phyloP scores from a whole-genome alignment of 1,284 basidiomycete genomes.

The Malassezia cuniculi region DNA sequence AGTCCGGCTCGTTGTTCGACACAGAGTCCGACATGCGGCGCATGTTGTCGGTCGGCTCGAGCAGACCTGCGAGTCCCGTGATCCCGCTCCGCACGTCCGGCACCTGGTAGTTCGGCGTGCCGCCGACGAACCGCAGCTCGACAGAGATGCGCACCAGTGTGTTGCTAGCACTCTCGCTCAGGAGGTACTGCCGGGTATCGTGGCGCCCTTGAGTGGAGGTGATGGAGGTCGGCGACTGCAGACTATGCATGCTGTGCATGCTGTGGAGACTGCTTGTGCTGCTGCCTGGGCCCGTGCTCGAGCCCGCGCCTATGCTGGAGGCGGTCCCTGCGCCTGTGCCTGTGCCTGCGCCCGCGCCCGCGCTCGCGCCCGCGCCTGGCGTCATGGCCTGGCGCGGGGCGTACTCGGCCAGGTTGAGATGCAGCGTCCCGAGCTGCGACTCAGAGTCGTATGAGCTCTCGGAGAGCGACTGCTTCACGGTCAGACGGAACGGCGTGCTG shows the following conservation, averaged over 20 bases:
- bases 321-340: too few species aligned
- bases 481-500: neutral
- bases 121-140: slow-evolving; percentile 53
- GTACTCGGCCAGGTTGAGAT: slow-evolving; percentile 64
- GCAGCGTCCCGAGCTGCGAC: slow-evolving; percentile 53
- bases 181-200: slow-evolving; percentile 58
- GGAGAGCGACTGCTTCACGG: too few species aligned
- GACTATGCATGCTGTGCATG: slow-evolving; percentile 15
- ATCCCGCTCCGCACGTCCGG: slow-evolving; percentile 43
- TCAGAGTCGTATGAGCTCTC: too few species aligned
- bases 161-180: slow-evolving; percentile 64
- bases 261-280: slow-evolving; percentile 20
- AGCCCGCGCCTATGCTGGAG: slow-evolving; percentile 22
- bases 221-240: slow-evolving; percentile 16
- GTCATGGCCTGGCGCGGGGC: slow-evolving; percentile 48
- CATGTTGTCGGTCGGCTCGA: neutral
- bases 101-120: slow-evolving; percentile 53
- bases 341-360: too few species aligned
- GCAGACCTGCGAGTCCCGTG: slow-evolving; percentile 10
- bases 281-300: slow-evolving; percentile 23
- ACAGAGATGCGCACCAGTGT: slow-evolving; percentile 60
- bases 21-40: neutral
- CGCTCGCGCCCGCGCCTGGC: too few species aligned
- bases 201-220: slow-evolving; percentile 15
- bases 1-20: neutral